Conservation (phyloP, 495 filamentous ascomycete genomes). For the Rhizodiscina lignyota region DNA sequence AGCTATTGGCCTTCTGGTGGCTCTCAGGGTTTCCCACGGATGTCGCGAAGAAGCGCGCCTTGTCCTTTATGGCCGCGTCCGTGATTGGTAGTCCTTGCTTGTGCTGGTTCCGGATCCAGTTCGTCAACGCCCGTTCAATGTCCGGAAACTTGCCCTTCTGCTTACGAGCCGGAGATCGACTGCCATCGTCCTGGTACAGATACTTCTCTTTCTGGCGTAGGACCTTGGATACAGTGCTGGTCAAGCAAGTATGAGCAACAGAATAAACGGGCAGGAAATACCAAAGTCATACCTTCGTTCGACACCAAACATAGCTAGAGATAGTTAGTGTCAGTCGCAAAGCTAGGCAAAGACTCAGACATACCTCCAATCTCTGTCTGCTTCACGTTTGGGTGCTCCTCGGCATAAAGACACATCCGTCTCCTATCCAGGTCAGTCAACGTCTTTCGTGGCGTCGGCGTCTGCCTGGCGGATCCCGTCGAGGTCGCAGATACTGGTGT, state of each 20-base stretch:
- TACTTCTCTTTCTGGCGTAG: slow-evolving; percentile 95
- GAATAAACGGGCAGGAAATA: slow-evolving; percentile 3
- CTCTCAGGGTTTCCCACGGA: slow-evolving; percentile 60
- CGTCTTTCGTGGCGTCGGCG: slow-evolving; percentile 64
- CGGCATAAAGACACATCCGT: slow-evolving; percentile 89
- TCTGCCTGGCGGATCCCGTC: slow-evolving; percentile 20
- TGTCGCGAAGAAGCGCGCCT: slow-evolving; percentile 71
- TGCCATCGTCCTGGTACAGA: slow-evolving; percentile 73
- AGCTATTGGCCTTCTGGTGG: slow-evolving; percentile 56
- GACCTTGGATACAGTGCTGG: slow-evolving; percentile 94
- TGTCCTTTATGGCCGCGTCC: slow-evolving; percentile 76
- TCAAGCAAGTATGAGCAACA: slow-evolving; percentile 3
- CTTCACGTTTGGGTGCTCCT: slow-evolving; percentile 87
- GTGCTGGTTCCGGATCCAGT: slow-evolving; percentile 63
- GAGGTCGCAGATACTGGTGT: slow-evolving; percentile 26
- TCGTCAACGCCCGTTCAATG: slow-evolving; percentile 84
- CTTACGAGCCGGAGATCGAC: slow-evolving; percentile 73
- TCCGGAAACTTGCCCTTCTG: slow-evolving; percentile 85
- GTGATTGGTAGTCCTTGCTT: slow-evolving; percentile 57
- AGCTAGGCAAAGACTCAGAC: slow-evolving; percentile 15
- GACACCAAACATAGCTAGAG: slow-evolving; percentile 75
- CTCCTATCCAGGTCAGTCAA: slow-evolving; percentile 85
- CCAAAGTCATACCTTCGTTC: slow-evolving; percentile 69
- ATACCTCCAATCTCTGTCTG: slow-evolving; percentile 96
- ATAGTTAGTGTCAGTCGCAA: slow-evolving; percentile 16